Percentiles rank a stretch among this genome's conserved stretches.
Conservation (phyloP, 2,329 filamentous ascomycete species). For the Cryphonectria carpinicola region DNA sequence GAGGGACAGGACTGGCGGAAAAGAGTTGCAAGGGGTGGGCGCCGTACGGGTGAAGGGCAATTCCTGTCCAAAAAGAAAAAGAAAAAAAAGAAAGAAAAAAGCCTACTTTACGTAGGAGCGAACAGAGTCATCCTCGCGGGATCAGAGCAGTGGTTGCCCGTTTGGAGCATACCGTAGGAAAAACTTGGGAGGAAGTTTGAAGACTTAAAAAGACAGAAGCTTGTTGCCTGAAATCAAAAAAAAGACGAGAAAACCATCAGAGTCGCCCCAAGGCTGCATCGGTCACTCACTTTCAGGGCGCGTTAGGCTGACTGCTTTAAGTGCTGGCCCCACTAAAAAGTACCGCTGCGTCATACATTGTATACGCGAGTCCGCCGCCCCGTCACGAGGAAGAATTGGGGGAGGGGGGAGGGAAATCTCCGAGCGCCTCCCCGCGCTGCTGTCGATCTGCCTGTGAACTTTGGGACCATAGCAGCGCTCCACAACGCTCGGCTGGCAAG, state of each 20-base stretch:
- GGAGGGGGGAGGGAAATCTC: neutral
- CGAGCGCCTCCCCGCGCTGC: neutral
- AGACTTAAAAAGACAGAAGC: neutral
- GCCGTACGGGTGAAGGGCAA: neutral
- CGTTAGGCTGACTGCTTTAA: slow-evolving; percentile 3
- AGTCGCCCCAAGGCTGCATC: neutral
- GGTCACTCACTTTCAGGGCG: neutral
- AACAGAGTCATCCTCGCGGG: neutral
- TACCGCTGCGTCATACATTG: slow-evolving; percentile 24
- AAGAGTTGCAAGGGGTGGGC: neutral
- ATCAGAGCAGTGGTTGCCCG: neutral
- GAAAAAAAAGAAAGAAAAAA: no score
- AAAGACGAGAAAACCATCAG: neutral
- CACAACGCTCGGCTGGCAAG: neutral
- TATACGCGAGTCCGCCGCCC: slow-evolving; percentile 28
- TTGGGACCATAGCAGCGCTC: neutral
- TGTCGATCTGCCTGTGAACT: neutral
- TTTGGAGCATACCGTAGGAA: neutral
- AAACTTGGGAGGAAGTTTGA: neutral
- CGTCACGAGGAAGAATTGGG: slow-evolving; percentile 24
- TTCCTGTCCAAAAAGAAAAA: neutral
- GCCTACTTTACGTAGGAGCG: neutral
- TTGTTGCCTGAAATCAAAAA: neutral
- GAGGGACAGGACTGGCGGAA: neutral
- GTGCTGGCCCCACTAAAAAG: slow-evolving; percentile 1